phyloP scores from a whole-genome alignment of 2,329 filamentous ascomycete genomes.

The Colletotrichum ledebouriae region DNA sequence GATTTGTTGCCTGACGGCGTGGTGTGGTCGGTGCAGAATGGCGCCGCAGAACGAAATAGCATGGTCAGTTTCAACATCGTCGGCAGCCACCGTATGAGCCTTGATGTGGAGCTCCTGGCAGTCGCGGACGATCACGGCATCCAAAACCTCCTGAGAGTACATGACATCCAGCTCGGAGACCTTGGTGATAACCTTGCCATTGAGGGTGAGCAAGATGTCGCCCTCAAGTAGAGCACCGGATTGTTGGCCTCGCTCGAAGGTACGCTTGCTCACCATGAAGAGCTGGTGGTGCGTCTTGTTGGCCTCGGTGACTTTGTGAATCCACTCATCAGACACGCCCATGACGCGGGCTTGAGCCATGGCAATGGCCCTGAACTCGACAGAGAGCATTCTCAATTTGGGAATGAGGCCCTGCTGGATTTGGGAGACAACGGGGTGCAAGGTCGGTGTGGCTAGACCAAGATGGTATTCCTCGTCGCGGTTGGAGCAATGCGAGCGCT shows the following conservation, averaged over 20 bases:
- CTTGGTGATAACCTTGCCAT: slow-evolving; percentile 91
- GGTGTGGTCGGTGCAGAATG: slow-evolving; percentile 91
- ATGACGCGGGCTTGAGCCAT: slow-evolving; percentile 98
- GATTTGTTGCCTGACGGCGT: slow-evolving; percentile 97
- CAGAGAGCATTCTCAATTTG: slow-evolving; percentile 88
- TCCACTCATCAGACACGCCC: slow-evolving; percentile 97
- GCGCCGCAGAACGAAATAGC: slow-evolving; percentile 96
- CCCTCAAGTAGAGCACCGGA: slow-evolving; percentile 81
- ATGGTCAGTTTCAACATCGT: slow-evolving; percentile 92
- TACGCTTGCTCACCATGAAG: slow-evolving; percentile 97
- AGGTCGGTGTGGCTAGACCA: slow-evolving; percentile 87
- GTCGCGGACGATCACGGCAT: slow-evolving; percentile 88
- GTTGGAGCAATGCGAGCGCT: slow-evolving; percentile 81
- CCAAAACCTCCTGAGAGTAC: slow-evolving; percentile 88
- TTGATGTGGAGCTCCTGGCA: slow-evolving; percentile 82
- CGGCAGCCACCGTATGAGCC: slow-evolving; percentile 87
- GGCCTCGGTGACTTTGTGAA: slow-evolving; percentile 86
- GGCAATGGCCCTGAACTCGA: slow-evolving; percentile 94
- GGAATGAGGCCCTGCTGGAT: slow-evolving; percentile 86
- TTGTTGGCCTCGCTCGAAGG: slow-evolving; percentile 69
- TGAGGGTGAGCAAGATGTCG: slow-evolving; percentile 91
- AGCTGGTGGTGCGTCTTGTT: slow-evolving; percentile 95
- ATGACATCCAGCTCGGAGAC: slow-evolving; percentile 95
- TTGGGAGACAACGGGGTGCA: slow-evolving; percentile 89
- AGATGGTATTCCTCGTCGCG: slow-evolving; percentile 98